Evolutionary conservation across 176 grass and related monocot genomes (phyloP).

Genomic region (Eragrostis nindensis): DNA sequence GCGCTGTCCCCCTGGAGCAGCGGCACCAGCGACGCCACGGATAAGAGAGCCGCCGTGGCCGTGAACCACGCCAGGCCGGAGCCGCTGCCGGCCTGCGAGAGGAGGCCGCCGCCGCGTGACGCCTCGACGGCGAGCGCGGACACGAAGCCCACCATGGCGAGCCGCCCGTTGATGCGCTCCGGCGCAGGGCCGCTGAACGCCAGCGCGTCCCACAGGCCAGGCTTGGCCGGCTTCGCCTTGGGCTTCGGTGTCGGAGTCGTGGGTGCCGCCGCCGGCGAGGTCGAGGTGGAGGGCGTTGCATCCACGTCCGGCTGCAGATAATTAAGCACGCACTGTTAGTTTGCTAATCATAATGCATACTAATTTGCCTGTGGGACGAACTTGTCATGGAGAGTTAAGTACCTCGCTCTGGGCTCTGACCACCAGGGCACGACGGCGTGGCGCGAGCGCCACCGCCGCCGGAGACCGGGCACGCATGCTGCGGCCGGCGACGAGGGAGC

Average conservation of each 20-base stretch:
- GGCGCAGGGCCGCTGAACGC: conserved; percentile 63
- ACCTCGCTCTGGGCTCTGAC: not conserved
- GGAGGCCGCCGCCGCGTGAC: no score
- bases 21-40: no score
- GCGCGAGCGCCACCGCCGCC: not conserved
- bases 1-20: no score
- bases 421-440: not conserved
- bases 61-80: no score
- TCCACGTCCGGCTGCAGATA: not conserved
- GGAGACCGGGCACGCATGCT: not conserved
- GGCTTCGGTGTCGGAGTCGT: not conserved
- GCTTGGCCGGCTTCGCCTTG: not conserved
- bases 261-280: not conserved
- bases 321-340: no score
- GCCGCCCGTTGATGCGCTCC: conserved; percentile 41
- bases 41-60: no score
- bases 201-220: conserved; percentile 37
- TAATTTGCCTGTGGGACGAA: no score
- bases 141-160: conserved; percentile 31
- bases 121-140: conserved; percentile 20
- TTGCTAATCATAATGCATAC: no score
- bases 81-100: no score
- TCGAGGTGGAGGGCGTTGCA: not conserved
- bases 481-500: not conserved
- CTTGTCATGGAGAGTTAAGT: no score